These are phyloP conservation scores for Trametes sanguinea DNA, from an alignment of 768 basidiomycete species.

Conservation along the genomic window DNA sequence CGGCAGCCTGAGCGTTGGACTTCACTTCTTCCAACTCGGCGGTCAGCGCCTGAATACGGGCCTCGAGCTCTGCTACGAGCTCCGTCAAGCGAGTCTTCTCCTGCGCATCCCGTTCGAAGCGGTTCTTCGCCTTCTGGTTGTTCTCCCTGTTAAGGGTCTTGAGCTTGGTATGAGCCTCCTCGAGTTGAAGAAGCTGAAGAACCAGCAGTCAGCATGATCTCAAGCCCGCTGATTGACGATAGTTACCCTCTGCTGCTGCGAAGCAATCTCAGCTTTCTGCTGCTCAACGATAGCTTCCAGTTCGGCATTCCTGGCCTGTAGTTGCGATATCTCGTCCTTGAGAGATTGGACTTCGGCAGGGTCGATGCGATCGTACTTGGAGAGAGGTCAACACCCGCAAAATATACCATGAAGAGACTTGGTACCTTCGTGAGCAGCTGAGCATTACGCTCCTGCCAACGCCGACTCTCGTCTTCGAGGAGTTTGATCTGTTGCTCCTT, in stretches of 20 bases:
- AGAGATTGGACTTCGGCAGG: conserved; percentile 81
- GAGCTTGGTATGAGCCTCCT: conserved; percentile 16
- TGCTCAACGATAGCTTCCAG: conserved; percentile 19
- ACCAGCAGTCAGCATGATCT: background rate
- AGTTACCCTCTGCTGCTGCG: conserved; percentile 27
- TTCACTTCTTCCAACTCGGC: conserved; percentile 39
- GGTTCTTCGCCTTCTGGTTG: conserved; percentile 28
- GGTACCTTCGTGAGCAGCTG: conserved; percentile 79
- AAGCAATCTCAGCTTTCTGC: conserved; percentile 9
- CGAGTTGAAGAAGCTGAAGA: conserved; percentile 13
- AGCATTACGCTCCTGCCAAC: conserved; percentile 83
- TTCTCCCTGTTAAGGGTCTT: conserved; percentile 28
- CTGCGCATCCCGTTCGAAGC: conserved; percentile 17
- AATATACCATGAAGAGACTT: conserved; percentile 1
- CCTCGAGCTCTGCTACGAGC: conserved; percentile 25
- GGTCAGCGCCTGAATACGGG: conserved; percentile 26
- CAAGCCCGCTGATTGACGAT: background rate
- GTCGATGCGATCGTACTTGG: conserved; percentile 84
- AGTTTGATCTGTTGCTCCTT: conserved; percentile 64
- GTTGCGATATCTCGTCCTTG: conserved; percentile 65
- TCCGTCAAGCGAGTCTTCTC: conserved; percentile 24
- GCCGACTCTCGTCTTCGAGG: conserved; percentile 73
- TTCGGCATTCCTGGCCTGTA: conserved; percentile 34
- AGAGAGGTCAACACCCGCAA: background rate
- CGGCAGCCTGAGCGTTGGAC: conserved; percentile 28